Base-by-base conservation (phyloP, 2,329 filamentous ascomycete genomes). In the Calonectria ilicicola region DNA sequence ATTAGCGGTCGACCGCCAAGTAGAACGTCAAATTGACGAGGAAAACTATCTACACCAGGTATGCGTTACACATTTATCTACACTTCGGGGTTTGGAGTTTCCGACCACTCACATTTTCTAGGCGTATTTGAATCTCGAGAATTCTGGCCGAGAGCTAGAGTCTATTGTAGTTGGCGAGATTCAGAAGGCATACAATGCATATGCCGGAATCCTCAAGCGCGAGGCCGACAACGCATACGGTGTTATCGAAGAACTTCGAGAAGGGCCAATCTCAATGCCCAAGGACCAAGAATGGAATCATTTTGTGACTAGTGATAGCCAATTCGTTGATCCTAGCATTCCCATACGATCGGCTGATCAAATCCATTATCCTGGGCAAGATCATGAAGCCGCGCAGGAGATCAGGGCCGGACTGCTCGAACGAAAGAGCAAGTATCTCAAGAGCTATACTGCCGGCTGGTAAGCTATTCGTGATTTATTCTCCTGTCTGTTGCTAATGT, bases 401-500 rank as follows among this genome's bases (percentile, higher is more conserved):
- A 94, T 99, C 66, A 90, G 96, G 73, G 95, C 95, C 23, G 97
- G 97, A 3, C 92, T 98, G 84, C 87, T 99, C 42, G 97, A 99
- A 87, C 93, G 97, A 77, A 98, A 98, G 91, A 98, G 95, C 90
- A 99, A 98, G 82, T 99, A 98, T 81, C 87, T 99, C 74, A 98
- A 98, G 87, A 98, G 96, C 83, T 98, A 98, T 83, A 97, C 96
- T 9, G 94, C 95, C 29, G 96, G 96, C 81, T 98, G 96, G 96
- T 96, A 87, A 85, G 93, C 81, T 14, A 29, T 62, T 14, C 12
- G 15, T n/a, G 12, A 19, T 27, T 58, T 42, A 15, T 4, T 67
- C 19, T 42, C 46, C 2, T 21, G 5, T 27, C 32, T 9, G 35
- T 38, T 40, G 27, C 72, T 78, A 68, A 77, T 67, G 10, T 26